Base-by-base conservation (phyloP, 176 grass and related monocot species). In the Eleusine indica region DNA sequence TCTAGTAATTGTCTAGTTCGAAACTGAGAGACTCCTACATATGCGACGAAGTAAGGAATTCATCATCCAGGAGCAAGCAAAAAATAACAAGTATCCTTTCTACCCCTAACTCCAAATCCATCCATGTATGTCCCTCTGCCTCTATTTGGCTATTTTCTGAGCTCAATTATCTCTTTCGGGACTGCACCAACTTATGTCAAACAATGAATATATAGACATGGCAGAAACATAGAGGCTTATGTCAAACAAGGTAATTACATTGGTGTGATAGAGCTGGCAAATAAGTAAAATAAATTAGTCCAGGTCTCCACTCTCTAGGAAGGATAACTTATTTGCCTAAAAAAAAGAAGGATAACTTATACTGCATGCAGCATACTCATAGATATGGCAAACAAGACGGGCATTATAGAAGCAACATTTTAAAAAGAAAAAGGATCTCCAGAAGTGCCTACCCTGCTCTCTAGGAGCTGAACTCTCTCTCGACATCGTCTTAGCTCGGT, bases 381-480 rank as follows among this genome's bases (percentile, higher is more conserved):
- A 39, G 73, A 75, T 29, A 40, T 49, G 18, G 13, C 49, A 76
- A 51, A 76, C 25, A 39, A 87, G 9, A 4, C 22, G 19, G 9
- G 47, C 18, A 44, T 66, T 56, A 35, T 15, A 47, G 35, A 58
- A 47, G 7, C 38, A 42, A 41, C 53, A 4, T 66, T 66, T 37
- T 15, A 73, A 86, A 83, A 78, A 9, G 29, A 47, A 17, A 68
- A 80, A 80, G 14, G 48, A 39, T 65, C 35, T 63, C 17, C 25
- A 85, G 71, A 75, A 85, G 67, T 46, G 63, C 71, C 12, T 89
- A 94, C 92, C 92, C 70, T 91, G 52, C 54, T 87, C 73, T 91
- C 92, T 80, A 94, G 74, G 54, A 73, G 54, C 57, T 86, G 89
- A 77, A 91, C 87, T 80, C 76, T 81, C 68, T 89, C 92, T 86